phyloP scores from a whole-genome alignment of 129 eudicot species.

The Arctium lappa region DNA sequence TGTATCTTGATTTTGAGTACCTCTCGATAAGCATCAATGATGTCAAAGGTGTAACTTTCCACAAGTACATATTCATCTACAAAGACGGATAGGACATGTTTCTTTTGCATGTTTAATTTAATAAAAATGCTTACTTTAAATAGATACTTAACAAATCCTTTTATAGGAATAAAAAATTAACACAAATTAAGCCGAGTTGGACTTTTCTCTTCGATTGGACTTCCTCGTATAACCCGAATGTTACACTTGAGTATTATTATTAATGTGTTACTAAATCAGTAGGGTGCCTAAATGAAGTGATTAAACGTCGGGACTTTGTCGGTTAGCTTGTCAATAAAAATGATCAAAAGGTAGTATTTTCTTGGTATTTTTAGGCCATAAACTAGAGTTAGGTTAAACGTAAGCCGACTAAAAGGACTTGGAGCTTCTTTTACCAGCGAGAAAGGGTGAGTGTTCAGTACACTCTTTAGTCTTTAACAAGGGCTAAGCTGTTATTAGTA shows the following conservation, averaged over 20 bases:
- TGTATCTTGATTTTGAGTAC: not conserved
- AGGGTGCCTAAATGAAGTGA: too few species aligned
- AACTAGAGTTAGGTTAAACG: not conserved
- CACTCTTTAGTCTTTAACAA: slow-evolving; percentile 13
- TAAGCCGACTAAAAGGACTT: slow-evolving; percentile 6
- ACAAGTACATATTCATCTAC: not conserved
- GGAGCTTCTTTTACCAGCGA: not conserved
- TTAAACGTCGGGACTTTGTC: too few species aligned
- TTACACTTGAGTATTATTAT: too few species aligned
- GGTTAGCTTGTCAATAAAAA: too few species aligned
- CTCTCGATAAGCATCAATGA: not conserved
- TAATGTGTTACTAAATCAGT: too few species aligned
- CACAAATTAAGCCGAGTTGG: not conserved
- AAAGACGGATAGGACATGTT: slow-evolving; percentile 5
- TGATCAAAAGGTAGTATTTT: too few species aligned
- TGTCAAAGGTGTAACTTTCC: slow-evolving; percentile 5
- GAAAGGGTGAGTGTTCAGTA: slow-evolving; percentile 12
- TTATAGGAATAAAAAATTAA: too few species aligned
- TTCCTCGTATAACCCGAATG: too few species aligned
- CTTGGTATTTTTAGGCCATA: too few species aligned
- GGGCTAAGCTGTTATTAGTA: not conserved
- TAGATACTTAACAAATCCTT: too few species aligned
- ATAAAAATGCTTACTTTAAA: too few species aligned
- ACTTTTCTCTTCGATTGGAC: too few species aligned
- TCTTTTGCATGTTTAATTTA: not conserved